A percentile compares a stretch with the other conserved stretches of the same genome.
These are phyloP conservation scores for Amanita rubescens DNA, from an alignment of 768 basidiomycete species.

Conservation along the genomic window DNA sequence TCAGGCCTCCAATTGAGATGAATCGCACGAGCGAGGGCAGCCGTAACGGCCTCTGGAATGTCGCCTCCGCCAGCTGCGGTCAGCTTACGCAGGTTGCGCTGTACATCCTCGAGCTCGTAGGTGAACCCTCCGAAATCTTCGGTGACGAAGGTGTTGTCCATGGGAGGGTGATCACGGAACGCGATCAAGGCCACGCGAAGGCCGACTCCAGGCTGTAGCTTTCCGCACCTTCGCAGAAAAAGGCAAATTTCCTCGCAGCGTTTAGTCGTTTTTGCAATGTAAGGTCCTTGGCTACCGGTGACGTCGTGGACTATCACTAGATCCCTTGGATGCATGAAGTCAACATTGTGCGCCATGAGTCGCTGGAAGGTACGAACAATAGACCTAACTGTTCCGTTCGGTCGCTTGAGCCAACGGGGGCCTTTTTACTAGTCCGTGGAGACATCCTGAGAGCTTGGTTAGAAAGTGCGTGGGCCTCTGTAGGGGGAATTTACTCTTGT, in stretches of 20 bases:
- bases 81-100: no score
- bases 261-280: conserved; percentile 1
- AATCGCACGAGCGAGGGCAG: conserved; percentile 43
- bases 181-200: conserved; percentile 6
- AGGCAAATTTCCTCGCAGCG: background rate
- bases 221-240: background rate
- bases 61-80: conserved; percentile 35
- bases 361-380: no score
- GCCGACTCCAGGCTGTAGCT: background rate
- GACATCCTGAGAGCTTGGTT: no score
- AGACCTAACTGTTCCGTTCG: no score
- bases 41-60: conserved; percentile 52
- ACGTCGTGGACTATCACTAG: background rate
- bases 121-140: background rate
- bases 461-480: no score
- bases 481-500: no score
- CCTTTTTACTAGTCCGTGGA: no score
- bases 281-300: conserved; percentile 3
- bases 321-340: no score
- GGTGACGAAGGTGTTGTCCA: conserved; percentile 5
- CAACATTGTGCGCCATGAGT: no score
- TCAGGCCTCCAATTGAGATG: conserved; percentile 41
- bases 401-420: no score
- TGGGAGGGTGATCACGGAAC: conserved; percentile 7
- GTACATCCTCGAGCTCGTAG: no score